Percentiles rank a stretch among this genome's conserved stretches.
phyloP scores from a whole-genome alignment of 2,329 filamentous ascomycete species.

The Exophiala sp. region DNA sequence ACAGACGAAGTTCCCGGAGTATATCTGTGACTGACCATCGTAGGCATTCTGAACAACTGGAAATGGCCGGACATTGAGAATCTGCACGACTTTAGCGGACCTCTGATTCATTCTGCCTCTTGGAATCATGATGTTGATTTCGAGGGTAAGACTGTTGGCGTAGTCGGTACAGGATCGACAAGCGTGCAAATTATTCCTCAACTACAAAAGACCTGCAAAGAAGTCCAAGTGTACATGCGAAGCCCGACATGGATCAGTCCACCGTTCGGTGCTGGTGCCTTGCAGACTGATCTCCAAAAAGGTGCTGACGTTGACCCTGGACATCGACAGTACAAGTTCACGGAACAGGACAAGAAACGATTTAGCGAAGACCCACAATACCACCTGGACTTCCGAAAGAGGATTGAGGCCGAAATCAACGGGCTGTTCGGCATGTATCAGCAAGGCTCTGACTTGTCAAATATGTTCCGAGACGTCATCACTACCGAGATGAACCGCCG shows the following conservation, averaged over 20 bases:
- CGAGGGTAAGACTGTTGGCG: too few species aligned
- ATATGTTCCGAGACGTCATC: slow-evolving; percentile 3
- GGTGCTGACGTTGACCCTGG: slow-evolving; percentile 9
- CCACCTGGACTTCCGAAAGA: slow-evolving; percentile 30
- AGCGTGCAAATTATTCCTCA: background rate
- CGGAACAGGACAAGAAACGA: slow-evolving; percentile 20
- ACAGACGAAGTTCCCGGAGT: too few species aligned
- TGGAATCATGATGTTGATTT: too few species aligned
- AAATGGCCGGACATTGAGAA: too few species aligned
- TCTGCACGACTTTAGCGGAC: too few species aligned
- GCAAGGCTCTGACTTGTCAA: slow-evolving; percentile 3
- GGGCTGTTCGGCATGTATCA: slow-evolving; percentile 21
- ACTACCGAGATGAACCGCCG: slow-evolving; percentile 23
- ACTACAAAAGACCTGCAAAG: slow-evolving; percentile 4
- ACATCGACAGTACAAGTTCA: slow-evolving; percentile 27
- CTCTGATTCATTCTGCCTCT: too few species aligned
- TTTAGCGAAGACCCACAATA: slow-evolving; percentile 25
- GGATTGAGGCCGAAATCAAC: slow-evolving; percentile 32
- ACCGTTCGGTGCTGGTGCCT: slow-evolving; percentile 12
- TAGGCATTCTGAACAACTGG: too few species aligned
- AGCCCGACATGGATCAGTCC: slow-evolving; percentile 24
- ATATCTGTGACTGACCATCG: too few species aligned
- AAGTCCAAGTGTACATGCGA: slow-evolving; percentile 16
- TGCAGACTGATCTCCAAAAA: slow-evolving; percentile 1
- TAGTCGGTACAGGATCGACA: too few species aligned